A percentile compares a stretch with the other conserved stretches of the same genome.
Evolutionary conservation across 2,329 filamentous ascomycete genomes (phyloP).

Genomic region (Cordyceps tenuipes): DNA sequence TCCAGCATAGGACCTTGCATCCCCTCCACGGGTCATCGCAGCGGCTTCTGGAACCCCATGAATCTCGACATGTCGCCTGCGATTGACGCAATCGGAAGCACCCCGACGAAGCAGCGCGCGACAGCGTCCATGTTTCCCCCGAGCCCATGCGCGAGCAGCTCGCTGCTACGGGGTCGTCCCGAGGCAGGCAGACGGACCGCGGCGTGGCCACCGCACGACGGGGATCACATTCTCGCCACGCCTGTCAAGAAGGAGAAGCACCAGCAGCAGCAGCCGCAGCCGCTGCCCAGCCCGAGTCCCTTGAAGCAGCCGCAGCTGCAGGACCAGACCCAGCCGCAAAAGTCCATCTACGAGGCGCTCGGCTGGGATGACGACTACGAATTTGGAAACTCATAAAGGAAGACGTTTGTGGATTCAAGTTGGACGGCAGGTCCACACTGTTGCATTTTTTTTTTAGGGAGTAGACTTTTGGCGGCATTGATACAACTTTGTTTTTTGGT

Average conservation of each 20-base stretch:
- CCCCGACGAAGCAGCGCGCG: slow-evolving; percentile 10
- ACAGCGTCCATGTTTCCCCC: slow-evolving; percentile 9
- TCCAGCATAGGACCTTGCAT: slow-evolving; percentile 31
- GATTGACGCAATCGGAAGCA: slow-evolving; percentile 9
- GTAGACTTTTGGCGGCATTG: neutral
- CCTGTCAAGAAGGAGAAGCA: slow-evolving; percentile 28
- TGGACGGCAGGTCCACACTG: neutral
- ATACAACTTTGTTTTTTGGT: neutral
- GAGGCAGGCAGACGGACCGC: slow-evolving; percentile 6
- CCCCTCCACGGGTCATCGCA: slow-evolving; percentile 33
- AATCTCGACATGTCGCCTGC: slow-evolving; percentile 21
- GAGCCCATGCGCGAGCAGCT: too few relatives aligned
- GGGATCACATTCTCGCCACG: slow-evolving; percentile 25
- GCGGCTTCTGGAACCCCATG: slow-evolving; percentile 24
- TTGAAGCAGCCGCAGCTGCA: slow-evolving; percentile 13
- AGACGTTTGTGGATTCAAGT: neutral
- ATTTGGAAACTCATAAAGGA: slow-evolving; percentile 22
- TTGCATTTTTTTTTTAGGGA: neutral
- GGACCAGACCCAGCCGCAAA: slow-evolving; percentile 17
- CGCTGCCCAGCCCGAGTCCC: slow-evolving; percentile 12
- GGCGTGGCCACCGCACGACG: too few relatives aligned
- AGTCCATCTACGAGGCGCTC: slow-evolving; percentile 45
- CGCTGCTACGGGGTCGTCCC: slow-evolving; percentile 1
- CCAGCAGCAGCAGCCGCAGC: slow-evolving; percentile 11
- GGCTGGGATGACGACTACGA: slow-evolving; percentile 53